These are phyloP conservation scores for Aspergillus hiratsukae DNA, from an alignment of 2,329 filamentous ascomycete species.

Conservation along the genomic window DNA sequence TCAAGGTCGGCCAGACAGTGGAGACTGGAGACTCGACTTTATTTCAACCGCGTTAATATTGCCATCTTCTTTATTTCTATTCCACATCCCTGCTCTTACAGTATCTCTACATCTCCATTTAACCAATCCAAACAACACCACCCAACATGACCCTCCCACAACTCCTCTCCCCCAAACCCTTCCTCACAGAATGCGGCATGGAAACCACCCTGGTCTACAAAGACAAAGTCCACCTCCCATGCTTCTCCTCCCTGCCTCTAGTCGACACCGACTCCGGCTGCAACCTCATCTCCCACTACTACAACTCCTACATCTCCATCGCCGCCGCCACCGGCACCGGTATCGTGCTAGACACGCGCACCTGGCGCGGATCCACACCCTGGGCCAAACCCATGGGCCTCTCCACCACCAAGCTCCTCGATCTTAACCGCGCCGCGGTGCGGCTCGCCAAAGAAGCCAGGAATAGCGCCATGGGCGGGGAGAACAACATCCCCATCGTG, in stretches of 20 bases:
- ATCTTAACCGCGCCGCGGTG: not conserved
- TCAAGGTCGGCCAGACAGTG: not conserved
- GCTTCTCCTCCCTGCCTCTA: conserved; percentile 1
- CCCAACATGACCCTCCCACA: conserved; percentile 2
- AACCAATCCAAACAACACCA: not conserved
- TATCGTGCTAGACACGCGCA: conserved; percentile 9
- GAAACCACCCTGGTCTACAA: conserved; percentile 9
- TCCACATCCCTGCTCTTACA: not conserved
- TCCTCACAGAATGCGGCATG: conserved; percentile 8
- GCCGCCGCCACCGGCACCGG: conserved; percentile 5
- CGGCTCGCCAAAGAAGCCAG: not conserved
- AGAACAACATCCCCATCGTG: not conserved
- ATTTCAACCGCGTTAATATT: not conserved
- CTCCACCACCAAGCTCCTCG: not conserved
- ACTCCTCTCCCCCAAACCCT: conserved; percentile 5
- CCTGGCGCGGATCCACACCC: conserved; percentile 9
- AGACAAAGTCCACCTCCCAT: conserved; percentile 2
- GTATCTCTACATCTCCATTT: not conserved
- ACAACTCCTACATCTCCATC: conserved; percentile 1
- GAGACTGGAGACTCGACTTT: not conserved
- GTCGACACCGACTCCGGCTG: not conserved
- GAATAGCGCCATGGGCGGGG: not conserved
- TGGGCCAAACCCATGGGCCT: conserved; percentile 5
- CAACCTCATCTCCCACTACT: not conserved
- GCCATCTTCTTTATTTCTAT: not conserved